A percentile compares a stretch with the other conserved stretches of the same genome.
Evolutionary conservation across 2,329 filamentous ascomycete species (phyloP).

Genomic region (Coniochaeta sp.): DNA sequence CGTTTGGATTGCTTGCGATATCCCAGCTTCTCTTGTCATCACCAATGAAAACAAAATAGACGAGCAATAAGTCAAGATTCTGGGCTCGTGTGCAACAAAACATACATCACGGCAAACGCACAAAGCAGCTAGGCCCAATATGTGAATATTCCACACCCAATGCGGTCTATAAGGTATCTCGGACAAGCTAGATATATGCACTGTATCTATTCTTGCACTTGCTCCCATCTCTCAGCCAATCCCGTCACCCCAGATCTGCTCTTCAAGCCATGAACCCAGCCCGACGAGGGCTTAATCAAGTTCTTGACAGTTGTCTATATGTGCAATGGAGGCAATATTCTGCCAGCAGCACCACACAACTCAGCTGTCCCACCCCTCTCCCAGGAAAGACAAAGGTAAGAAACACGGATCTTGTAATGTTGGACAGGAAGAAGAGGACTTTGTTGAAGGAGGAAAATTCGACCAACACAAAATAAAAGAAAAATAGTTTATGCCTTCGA

Average conservation of each 20-base stretch:
- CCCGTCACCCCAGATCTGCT: background rate
- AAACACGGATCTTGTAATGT: background rate
- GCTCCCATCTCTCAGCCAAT: background rate
- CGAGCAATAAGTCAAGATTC: no score
- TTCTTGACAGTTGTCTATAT: background rate
- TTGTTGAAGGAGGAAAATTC: background rate
- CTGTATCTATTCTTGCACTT: background rate
- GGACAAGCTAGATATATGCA: constrained; percentile 3
- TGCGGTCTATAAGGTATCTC: constrained; percentile 5
- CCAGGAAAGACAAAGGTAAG: background rate
- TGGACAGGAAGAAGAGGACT: background rate
- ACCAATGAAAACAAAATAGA: no score
- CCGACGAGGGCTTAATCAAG: background rate
- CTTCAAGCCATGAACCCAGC: background rate
- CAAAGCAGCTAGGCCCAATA: background rate
- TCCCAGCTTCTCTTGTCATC: background rate
- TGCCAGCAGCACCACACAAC: background rate
- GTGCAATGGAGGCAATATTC: background rate
- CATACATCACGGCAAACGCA: background rate
- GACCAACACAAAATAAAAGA: constrained; percentile 2
- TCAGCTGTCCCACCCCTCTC: background rate
- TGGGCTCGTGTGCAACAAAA: background rate
- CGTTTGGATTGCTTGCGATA: background rate
- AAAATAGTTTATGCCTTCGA: constrained; percentile 11
- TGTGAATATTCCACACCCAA: background rate